A percentile compares a stretch with the other conserved stretches of the same genome.
These are phyloP conservation scores for Salix koriyanagi DNA, from an alignment of 345 rosid genomes.

Conservation along the genomic window DNA sequence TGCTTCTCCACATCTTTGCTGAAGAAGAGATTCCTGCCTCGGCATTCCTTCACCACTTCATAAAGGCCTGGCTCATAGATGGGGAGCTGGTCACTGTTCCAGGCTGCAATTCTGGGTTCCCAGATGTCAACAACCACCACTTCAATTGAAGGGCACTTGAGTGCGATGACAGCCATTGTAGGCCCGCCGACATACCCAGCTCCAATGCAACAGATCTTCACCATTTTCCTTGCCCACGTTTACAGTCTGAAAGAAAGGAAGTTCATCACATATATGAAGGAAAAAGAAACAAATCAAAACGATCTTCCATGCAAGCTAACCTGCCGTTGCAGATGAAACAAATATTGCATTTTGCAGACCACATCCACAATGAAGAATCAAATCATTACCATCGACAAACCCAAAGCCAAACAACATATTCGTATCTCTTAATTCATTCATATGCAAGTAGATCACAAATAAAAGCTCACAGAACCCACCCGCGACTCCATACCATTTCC, in stretches of 20 bases:
- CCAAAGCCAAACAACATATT: too few relatives aligned
- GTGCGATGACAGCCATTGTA: conserved; percentile 92
- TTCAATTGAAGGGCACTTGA: conserved; percentile 80
- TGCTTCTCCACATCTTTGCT: conserved; percentile 89
- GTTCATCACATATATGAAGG: not conserved
- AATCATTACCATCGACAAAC: too few relatives aligned
- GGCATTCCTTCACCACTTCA: conserved; percentile 69
- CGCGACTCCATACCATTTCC: not conserved
- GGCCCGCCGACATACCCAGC: conserved; percentile 98
- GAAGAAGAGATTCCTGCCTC: conserved; percentile 87
- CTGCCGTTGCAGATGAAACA: too few relatives aligned
- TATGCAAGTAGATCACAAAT: too few relatives aligned
- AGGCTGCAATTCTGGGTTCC: conserved; percentile 63
- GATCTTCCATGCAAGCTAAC: too few relatives aligned
- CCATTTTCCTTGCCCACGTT: conserved; percentile 48
- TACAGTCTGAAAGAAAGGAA: conserved; percentile 14
- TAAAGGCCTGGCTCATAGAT: conserved; percentile 94
- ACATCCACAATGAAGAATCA: too few relatives aligned
- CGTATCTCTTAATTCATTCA: too few relatives aligned
- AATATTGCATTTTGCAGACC: too few relatives aligned
- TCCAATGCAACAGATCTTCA: conserved; percentile 96
- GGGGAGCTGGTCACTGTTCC: conserved; percentile 89
- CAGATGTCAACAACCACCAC: conserved; percentile 91
- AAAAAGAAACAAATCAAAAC: not conserved
- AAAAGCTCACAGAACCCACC: too few relatives aligned